A percentile compares a stretch with the other conserved stretches of the same genome.
These are phyloP conservation scores for Neonectria faginata DNA, from an alignment of 2,329 filamentous ascomycete genomes.

Conservation along the genomic window DNA sequence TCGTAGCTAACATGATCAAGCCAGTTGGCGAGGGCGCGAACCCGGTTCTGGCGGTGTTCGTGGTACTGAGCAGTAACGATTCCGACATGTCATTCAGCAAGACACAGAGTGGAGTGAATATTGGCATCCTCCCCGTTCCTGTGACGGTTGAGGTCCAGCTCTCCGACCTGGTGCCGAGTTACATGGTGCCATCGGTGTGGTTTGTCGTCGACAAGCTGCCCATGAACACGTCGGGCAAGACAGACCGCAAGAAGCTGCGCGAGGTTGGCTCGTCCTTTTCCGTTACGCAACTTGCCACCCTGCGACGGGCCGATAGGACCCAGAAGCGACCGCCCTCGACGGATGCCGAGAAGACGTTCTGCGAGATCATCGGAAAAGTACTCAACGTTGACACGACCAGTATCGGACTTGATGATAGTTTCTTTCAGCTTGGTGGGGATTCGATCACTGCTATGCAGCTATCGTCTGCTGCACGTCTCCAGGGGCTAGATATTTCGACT, in stretches of 20 bases:
- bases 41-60: slow-evolving; percentile 11
- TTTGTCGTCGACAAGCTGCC: slow-evolving; percentile 15
- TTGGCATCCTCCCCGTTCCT: slow-evolving; percentile 15
- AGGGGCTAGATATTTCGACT: slow-evolving; percentile 15
- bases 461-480: slow-evolving; percentile 21
- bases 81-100: background rate
- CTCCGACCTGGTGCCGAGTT: slow-evolving; percentile 13
- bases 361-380: slow-evolving; percentile 1
- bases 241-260: slow-evolving; percentile 20
- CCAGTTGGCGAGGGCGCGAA: slow-evolving; percentile 6
- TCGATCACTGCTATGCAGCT: slow-evolving; percentile 30
- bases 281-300: slow-evolving; percentile 8
- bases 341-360: slow-evolving; percentile 11
- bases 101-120: slow-evolving; percentile 3
- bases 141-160: slow-evolving; percentile 4
- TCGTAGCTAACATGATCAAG: slow-evolving; percentile 14
- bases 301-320: background rate
- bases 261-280: slow-evolving; percentile 22
- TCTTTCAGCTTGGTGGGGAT: slow-evolving; percentile 23
- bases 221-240: slow-evolving; percentile 19
- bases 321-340: slow-evolving; percentile 15
- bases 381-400: slow-evolving; percentile 13
- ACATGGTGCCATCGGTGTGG: slow-evolving; percentile 26
- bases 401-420: slow-evolving; percentile 22
- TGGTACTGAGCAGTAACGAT: slow-evolving; percentile 10